Evolutionary conservation across 495 filamentous ascomycete genomes (phyloP), one percentile per base, ranked within the genome.

Genomic region (Geoglossum glabrum): DNA sequence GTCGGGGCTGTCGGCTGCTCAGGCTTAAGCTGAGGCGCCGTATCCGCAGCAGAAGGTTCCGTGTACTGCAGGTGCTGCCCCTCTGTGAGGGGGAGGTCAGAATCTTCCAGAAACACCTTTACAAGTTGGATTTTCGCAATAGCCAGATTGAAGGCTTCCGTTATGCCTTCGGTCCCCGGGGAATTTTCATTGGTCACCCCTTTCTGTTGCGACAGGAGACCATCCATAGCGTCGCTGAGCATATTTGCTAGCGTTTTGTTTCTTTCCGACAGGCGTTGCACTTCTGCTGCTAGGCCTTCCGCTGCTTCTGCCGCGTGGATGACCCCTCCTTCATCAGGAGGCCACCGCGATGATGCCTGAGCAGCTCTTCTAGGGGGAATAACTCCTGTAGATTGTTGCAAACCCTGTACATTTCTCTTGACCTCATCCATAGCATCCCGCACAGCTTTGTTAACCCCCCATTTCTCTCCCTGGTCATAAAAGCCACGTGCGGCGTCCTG

Each of bases 371-470:
- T 30, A 5, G 25, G 10, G 1, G 28, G 11, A 13, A 6, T 15
- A 13, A 6, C 31, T 38, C 9, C 30, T 13, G 54, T 3, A 38
- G 33, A 45, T 56, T 43, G 56, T 33, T 68, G 73, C 55, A 83
- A 73, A n/a, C 75, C 75, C 63, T 85, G 79, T 60, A 87, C 80
- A 60, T 83, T 84, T 63, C 76, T 83, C 61, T 75, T 78, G 2
- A 90, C 85, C 71, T 96, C 89, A 15, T 77, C 86, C 57, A 95
- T 79, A 4, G 92, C 90, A 59, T 90, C 89, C 21, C 90, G 81
- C 11, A 98, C 84, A 11, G 87, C 88, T 68, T 89, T 87, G 61
- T 88, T 88, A 31, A 97, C 83, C 3, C 90, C 88, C 68, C 90
- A 86, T 57, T 82, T 79, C 65, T 95, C 90, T 43, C 90, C 82